These are phyloP conservation scores for Serendipita sp. DNA, from an alignment of 768 basidiomycete genomes.

Conservation along the genomic window DNA sequence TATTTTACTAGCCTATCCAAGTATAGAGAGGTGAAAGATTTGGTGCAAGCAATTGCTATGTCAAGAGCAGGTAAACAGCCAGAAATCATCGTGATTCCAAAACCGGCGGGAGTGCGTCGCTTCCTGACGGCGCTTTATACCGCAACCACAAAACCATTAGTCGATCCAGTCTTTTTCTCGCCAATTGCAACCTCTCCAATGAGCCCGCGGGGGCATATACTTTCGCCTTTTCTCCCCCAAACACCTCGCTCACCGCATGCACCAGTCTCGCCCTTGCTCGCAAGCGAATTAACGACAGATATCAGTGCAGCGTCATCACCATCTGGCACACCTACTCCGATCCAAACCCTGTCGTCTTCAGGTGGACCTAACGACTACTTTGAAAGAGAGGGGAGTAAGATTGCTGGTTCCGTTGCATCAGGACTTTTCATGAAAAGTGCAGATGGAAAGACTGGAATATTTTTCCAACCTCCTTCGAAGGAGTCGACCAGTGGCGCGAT, in stretches of 20 bases:
- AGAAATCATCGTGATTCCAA: conserved; percentile 93
- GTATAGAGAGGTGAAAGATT: conserved; percentile 77
- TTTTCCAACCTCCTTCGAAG: conserved; percentile 59
- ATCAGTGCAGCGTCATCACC: neutral
- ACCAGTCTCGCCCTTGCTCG: conserved; percentile 30
- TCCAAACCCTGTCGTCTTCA: conserved; percentile 12
- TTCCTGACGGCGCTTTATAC: conserved; percentile 87
- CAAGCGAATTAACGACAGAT: conserved; percentile 8
- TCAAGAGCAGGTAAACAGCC: conserved; percentile 34
- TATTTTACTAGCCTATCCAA: conserved; percentile 87
- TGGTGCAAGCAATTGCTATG: conserved; percentile 46
- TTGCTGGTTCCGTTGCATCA: conserved; percentile 64
- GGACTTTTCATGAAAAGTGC: conserved; percentile 85
- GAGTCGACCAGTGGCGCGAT: neutral
- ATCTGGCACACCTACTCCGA: neutral
- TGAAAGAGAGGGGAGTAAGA: conserved; percentile 21
- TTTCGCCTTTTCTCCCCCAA: conserved; percentile 29
- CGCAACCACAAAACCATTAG: conserved; percentile 65
- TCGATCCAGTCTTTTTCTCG: conserved; percentile 71
- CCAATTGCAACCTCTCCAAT: conserved; percentile 91
- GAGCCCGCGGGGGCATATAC: conserved; percentile 38
- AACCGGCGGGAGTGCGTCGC: conserved; percentile 89
- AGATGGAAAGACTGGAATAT: conserved; percentile 89
- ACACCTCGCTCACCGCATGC: conserved; percentile 13
- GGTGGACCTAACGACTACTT: neutral